phyloP scores from a whole-genome alignment of 345 rosid genomes.

The Draba incana region DNA sequence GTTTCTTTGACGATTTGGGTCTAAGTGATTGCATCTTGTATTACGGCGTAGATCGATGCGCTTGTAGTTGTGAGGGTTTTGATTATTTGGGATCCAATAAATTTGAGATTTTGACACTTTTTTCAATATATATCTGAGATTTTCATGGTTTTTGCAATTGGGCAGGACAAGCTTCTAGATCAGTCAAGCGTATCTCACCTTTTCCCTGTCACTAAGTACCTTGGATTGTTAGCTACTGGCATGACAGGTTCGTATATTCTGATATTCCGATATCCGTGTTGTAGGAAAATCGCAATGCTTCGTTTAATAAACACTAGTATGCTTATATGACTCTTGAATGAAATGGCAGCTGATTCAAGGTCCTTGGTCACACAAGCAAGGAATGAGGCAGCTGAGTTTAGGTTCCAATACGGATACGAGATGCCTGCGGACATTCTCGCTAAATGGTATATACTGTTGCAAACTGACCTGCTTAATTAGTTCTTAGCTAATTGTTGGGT shows the following conservation, averaged over 20 bases:
- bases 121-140: background rate
- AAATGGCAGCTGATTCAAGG: conserved; percentile 91
- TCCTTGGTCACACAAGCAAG: conserved; percentile 97
- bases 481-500: background rate
- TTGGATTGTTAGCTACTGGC: conserved; percentile 96
- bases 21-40: background rate
- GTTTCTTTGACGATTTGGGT: too few species aligned
- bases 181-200: conserved; percentile 92
- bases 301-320: background rate
- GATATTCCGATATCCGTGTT: background rate
- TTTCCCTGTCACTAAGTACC: conserved; percentile 86
- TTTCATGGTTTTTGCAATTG: background rate
- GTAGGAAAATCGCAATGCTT: conserved; percentile 1
- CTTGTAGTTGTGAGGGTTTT: conserved; percentile 5
- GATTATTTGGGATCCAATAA: conserved; percentile 4
- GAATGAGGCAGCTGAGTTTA: conserved; percentile 98
- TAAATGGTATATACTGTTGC: conserved; percentile 50
- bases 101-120: background rate
- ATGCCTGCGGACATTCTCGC: conserved; percentile 96
- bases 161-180: conserved; percentile 98
- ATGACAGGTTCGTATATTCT: conserved; percentile 66
- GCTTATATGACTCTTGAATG: background rate
- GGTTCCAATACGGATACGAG: conserved; percentile 92
- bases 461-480: background rate
- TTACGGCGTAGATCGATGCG: conserved; percentile 18